These are phyloP conservation scores for Thraustotheca clavata DNA, from an alignment of 352 stramenopile genomes.

Conservation along the genomic window DNA sequence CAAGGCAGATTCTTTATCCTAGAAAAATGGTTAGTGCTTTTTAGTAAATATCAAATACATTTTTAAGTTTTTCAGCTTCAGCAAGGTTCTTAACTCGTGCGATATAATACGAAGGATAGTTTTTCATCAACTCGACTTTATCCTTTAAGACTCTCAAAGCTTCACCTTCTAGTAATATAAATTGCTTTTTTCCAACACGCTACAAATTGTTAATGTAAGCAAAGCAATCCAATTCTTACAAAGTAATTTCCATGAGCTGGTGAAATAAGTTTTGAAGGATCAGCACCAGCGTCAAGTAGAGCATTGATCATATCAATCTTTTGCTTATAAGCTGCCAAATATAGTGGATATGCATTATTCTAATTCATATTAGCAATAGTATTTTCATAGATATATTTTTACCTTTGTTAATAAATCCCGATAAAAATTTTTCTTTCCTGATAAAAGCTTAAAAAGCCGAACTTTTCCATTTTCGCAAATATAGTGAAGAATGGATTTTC, in stretches of 20 bases:
- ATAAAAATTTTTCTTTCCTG: not conserved
- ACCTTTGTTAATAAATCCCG: not conserved
- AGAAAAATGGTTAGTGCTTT: not conserved
- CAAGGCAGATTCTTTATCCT: slow-evolving; percentile 4
- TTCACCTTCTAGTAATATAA: not conserved
- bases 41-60: not conserved
- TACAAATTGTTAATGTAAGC: not conserved
- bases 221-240: too few relatives aligned
- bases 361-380: not conserved
- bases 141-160: not conserved
- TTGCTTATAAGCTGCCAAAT: not conserved
- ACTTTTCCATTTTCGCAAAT: slow-evolving; percentile 12
- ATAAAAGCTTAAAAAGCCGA: slow-evolving; percentile 3
- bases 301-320: not conserved
- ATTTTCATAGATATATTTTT: not conserved
- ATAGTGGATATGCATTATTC: slow-evolving; percentile 2
- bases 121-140: slow-evolving; percentile 3
- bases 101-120: slow-evolving; percentile 11
- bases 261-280: not conserved
- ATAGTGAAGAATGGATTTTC: not conserved
- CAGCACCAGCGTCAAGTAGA: not conserved
- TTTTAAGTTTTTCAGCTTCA: not conserved
- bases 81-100: slow-evolving; percentile 1
- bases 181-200: not conserved
- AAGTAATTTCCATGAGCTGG: not conserved